A percentile compares a stretch with the other conserved stretches of the same genome.
Evolutionary conservation across 345 rosid genomes (phyloP).

Genomic region (Eucalyptus erythrocorys): DNA sequence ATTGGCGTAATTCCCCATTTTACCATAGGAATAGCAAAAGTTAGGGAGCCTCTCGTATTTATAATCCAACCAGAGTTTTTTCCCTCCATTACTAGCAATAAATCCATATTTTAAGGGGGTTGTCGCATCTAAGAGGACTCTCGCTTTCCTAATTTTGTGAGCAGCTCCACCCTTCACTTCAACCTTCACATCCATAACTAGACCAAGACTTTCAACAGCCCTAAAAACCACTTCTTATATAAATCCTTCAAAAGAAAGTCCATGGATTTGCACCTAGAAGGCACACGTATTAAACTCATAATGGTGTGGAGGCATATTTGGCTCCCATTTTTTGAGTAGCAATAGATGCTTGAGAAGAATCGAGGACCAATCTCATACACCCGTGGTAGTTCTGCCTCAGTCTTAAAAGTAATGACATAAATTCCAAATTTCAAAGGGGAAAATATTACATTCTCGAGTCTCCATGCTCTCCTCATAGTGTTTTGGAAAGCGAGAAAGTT

Average conservation of each 20-base stretch:
- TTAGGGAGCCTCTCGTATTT: background rate
- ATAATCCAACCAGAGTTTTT: no score
- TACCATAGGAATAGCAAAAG: background rate
- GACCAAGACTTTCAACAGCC: background rate
- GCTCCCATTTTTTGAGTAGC: background rate
- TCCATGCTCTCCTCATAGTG: no score
- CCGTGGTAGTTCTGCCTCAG: accelerated
- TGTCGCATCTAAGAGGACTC: background rate
- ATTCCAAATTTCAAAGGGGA: background rate
- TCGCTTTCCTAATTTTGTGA: background rate
- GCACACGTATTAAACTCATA: background rate
- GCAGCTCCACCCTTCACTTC: background rate
- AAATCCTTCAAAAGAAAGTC: background rate
- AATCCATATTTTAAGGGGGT: background rate
- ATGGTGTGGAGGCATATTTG: background rate
- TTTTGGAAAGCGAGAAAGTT: background rate
- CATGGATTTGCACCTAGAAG: background rate
- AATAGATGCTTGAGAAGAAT: background rate
- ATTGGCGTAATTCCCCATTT: background rate
- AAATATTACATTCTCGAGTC: no score
- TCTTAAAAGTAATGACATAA: background rate
- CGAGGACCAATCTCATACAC: background rate
- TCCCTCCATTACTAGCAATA: background rate
- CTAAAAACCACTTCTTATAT: background rate
- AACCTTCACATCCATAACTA: background rate